Base-by-base conservation (phyloP, 176 grass and related monocot genomes). In the Puccinellia tenuiflora region DNA sequence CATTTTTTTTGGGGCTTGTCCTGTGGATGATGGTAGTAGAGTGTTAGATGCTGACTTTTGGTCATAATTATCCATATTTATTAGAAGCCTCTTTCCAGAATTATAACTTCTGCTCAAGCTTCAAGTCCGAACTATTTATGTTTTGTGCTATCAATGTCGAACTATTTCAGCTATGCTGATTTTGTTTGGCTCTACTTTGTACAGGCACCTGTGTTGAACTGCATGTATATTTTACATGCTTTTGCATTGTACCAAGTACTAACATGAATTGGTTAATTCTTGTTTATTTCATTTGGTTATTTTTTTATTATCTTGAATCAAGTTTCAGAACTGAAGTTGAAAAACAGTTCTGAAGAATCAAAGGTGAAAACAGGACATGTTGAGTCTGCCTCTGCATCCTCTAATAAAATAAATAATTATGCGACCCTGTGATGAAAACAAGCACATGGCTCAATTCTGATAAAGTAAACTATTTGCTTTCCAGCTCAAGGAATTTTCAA, bases 401-500 rank as follows among this genome's bases (percentile, higher is more conserved):
- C 28, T 26, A 24, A 24, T 68, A 81, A 66, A 50, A 68, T 89
- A 8, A 68, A 76, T 25, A 60, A 68, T 72, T 28, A 46, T 25
- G 40, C 7, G 30, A 42, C 18, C 50, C 39, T 61, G 9, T 38
- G 74, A 43, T 81, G 55, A 77, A 81, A 75, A 78, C 63, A 69
- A 24, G 28, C 9, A 61, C 21, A 55, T 64, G 52, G 11, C 33
- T 82, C 73, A 79, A 83, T 86, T 82, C 55, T 84, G 21, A 57
- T 76, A 60, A n/a, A n/a, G n/a, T 56, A 46, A 79, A 76, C 21
- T 81, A 10, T 85, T 82, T 89, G 52, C 86, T 77, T 50, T 92
- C 20, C 87, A 98, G 96, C 91, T 88, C 88, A 91, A 39, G 73
- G 91, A 92, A 85, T 93, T 90, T 83, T 86, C 96, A 9, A 95